phyloP scores from a whole-genome alignment of 2,329 filamentous ascomycete genomes.

The Dryadomyces quercivorus region DNA sequence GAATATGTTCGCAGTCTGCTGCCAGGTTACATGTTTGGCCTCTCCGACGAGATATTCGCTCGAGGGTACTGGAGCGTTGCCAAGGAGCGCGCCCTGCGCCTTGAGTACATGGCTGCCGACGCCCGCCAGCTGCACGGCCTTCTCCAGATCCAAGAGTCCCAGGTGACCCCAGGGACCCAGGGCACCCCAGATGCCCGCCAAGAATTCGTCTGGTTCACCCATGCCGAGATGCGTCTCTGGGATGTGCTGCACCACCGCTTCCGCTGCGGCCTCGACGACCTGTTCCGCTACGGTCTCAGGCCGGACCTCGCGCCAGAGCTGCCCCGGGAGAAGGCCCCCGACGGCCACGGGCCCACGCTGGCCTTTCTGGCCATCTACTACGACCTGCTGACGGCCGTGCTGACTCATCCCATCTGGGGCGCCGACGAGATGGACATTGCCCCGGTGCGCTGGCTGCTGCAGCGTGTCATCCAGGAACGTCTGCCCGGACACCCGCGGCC shows the following conservation, averaged over 20 bases:
- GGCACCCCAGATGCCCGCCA: background rate
- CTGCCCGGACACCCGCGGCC: conserved; percentile 6
- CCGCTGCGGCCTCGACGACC: conserved; percentile 8
- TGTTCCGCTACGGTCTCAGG: conserved; percentile 12
- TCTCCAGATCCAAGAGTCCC: background rate
- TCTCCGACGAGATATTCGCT: conserved; percentile 5
- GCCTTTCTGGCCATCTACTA: conserved; percentile 1
- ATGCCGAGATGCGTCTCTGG: conserved; percentile 9
- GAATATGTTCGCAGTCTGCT: conserved; percentile 5
- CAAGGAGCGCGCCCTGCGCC: conserved; percentile 1
- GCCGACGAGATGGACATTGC: background rate
- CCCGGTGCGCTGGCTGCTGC: conserved; percentile 9
- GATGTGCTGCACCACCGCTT: conserved; percentile 10
- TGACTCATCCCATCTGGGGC: conserved; percentile 10
- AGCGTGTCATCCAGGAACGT: conserved; percentile 9
- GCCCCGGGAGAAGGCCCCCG: background rate
- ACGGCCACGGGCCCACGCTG: background rate
- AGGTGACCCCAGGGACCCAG: no score
- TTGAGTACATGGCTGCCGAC: background rate
- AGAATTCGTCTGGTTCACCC: background rate
- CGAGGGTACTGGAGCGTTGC: conserved; percentile 8
- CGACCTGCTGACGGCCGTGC: conserved; percentile 6
- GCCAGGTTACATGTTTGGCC: conserved; percentile 8
- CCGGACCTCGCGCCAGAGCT: background rate
- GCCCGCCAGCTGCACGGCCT: background rate